A percentile compares a stretch with the other conserved stretches of the same genome.
Conservation (phyloP, 1,139 yeast genomes). For the Nadsonia commutata region DNA sequence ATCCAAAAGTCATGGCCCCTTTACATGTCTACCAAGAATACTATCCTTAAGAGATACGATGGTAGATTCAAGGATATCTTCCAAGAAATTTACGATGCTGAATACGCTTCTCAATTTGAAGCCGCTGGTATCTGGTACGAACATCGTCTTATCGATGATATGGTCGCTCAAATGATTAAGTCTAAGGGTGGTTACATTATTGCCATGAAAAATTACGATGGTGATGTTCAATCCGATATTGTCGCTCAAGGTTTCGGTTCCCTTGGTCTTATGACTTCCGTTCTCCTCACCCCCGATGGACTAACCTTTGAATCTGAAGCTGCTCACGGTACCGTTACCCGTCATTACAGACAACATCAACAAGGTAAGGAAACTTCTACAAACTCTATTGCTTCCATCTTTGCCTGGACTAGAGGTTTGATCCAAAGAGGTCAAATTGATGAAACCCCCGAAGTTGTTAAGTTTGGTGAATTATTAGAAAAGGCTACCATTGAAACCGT, state of each 20-base stretch:
- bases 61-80: conserved; percentile 92
- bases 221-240: conserved; percentile 93
- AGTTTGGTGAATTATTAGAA: conserved; percentile 68
- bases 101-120: conserved; percentile 61
- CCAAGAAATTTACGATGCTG: conserved; percentile 59
- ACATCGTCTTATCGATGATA: conserved; percentile 91
- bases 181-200: conserved; percentile 88
- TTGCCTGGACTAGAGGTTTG: conserved; percentile 91
- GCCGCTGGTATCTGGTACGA: conserved; percentile 79
- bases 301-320: conserved; percentile 93
- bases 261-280: conserved; percentile 91
- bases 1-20: conserved; percentile 61
- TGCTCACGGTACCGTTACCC: conserved; percentile 94
- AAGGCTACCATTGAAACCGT: conserved; percentile 79
- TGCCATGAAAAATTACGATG: conserved; percentile 95
- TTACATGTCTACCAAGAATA: conserved; percentile 82
- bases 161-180: conserved; percentile 98
- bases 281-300: conserved; percentile 86
- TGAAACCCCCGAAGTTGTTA: conserved; percentile 65
- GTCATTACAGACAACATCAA: conserved; percentile 91
- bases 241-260: conserved; percentile 98
- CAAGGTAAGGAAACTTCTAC: conserved; percentile 96
- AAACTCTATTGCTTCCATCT: conserved; percentile 93
- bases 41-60: conserved; percentile 83
- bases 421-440: conserved; percentile 86